These are phyloP conservation scores for Blepharisma stoltei DNA, from an alignment of 73 alveolate genomes.

Conservation along the genomic window DNA sequence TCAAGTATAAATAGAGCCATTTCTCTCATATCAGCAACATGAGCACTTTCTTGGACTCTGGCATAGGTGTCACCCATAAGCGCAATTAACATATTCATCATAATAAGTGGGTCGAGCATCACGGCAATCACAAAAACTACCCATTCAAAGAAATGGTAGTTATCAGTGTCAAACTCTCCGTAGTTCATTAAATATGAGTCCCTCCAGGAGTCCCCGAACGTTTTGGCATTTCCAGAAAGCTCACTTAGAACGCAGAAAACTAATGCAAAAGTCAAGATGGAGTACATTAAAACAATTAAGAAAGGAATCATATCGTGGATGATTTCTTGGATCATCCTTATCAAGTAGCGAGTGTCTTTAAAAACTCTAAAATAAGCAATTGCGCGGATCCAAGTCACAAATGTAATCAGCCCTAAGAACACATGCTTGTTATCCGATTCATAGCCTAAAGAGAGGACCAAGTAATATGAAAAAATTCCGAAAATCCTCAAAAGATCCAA, in stretches of 20 bases:
- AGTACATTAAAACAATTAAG: neutral
- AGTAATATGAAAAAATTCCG: neutral
- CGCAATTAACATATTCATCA: constrained; percentile 20
- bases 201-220: neutral
- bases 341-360: constrained; percentile 12
- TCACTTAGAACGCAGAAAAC: neutral
- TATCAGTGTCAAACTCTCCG: neutral
- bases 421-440: neutral
- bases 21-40: neutral
- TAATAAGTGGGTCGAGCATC: constrained; percentile 1
- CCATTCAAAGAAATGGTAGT: constrained; percentile 14
- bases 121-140: neutral
- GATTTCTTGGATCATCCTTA: constrained; percentile 17
- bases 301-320: constrained; percentile 26
- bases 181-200: neutral
- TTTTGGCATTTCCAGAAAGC: neutral
- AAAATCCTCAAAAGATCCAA: neutral
- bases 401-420: neutral
- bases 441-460: neutral
- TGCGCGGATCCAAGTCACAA: constrained; percentile 27
- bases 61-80: constrained; percentile 20
- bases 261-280: constrained; percentile 11
- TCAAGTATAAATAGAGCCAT: constrained; percentile 25
- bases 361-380: constrained; percentile 24
- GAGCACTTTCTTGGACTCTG: constrained; percentile 2